Base-by-base conservation (phyloP, 2,329 filamentous ascomycete species). In the Coniochaeta hoffmannii region DNA sequence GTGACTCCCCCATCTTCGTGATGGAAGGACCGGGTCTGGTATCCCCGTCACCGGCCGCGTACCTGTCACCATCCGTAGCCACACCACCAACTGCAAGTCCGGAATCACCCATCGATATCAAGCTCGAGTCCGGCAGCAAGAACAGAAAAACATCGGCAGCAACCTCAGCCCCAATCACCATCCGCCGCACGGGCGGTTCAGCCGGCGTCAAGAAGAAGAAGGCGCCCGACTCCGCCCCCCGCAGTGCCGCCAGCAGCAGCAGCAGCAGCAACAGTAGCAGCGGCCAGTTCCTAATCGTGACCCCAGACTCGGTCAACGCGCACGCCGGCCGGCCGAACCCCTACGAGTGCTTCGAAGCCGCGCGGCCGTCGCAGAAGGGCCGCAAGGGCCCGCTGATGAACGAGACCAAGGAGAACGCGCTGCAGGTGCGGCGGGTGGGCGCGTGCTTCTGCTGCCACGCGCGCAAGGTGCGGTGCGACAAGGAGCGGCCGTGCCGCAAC, bases 371-470 rank as follows among this genome's bases (percentile, higher is more conserved):
- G 8, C 78, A 81, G 58, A 74, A 78, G 55, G 80, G 80, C 1
- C 73, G 80, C 53, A 83, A 83, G 62, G 80, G 80, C 0, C 79
- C 80, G 1, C 65, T 83, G 35, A 76, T 78, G 26, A 71, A 76
- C 50, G 74, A 77, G n/a, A 78, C 74, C 30, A 81, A 81, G 63
- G 72, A 80, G 65, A 77, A 72, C 49, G 80, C 80, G 1, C 70
- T 82, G 2, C 73, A 79, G 55, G 78, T 83, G 11, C 74, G 80
- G 15, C 73, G 79, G 31, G 65, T 73, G 4, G 80, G 80, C 6
- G 80, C 80, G 10, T 83, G 80, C 63, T 83, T 83, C 68, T 81
- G 78, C 68, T 83, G 80, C 62, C 79, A 80, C 62, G 77, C 76
- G 56, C 77, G 80, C 60, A 83, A 83, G 65, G 80, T 83, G 54